Percentiles rank a stretch among this genome's conserved stretches.
Conservation (phyloP, 2,329 filamentous ascomycete genomes). For the Clonostachys solani region DNA sequence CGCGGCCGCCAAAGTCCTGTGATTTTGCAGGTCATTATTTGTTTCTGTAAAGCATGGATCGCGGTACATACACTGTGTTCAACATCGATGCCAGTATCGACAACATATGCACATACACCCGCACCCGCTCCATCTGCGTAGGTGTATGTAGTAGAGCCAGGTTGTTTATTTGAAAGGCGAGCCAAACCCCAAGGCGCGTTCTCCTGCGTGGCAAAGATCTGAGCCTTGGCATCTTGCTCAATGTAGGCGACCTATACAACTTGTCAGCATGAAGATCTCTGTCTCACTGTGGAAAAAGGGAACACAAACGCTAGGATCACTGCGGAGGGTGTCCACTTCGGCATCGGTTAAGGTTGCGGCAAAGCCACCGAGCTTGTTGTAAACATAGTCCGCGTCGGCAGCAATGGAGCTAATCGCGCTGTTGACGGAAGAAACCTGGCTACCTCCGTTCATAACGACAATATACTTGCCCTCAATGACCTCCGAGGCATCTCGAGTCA, state of each 20-base stretch:
- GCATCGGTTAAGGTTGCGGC: constrained; percentile 7
- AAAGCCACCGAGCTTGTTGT: constrained; percentile 16
- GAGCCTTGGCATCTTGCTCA: constrained; percentile 25
- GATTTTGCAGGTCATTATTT: neutral
- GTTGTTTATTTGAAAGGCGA: constrained; percentile 19
- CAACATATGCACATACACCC: constrained; percentile 30
- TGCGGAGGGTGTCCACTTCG: constrained; percentile 9
- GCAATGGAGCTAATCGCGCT: constrained; percentile 19
- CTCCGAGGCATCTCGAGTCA: constrained; percentile 15
- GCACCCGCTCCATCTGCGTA: constrained; percentile 24
- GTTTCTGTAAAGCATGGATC: neutral
- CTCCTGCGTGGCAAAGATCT: constrained; percentile 23
- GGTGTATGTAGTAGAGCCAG: constrained; percentile 15
- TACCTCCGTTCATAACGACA: constrained; percentile 11
- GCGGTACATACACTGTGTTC: constrained; percentile 20
- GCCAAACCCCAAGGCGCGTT: constrained; percentile 27
- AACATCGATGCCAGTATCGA: constrained; percentile 31
- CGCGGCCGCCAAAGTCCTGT: constrained; percentile 28
- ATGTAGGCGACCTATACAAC: constrained; percentile 19
- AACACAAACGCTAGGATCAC: constrained; percentile 7
- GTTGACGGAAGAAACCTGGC: constrained; percentile 24
- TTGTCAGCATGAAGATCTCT: neutral
- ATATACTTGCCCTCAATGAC: constrained; percentile 5
- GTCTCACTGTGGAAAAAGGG: too few species aligned
- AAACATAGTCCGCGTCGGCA: constrained; percentile 22